Evolutionary conservation across 305 asterid genomes (phyloP).

Genomic region (Euphrasia arctica): DNA sequence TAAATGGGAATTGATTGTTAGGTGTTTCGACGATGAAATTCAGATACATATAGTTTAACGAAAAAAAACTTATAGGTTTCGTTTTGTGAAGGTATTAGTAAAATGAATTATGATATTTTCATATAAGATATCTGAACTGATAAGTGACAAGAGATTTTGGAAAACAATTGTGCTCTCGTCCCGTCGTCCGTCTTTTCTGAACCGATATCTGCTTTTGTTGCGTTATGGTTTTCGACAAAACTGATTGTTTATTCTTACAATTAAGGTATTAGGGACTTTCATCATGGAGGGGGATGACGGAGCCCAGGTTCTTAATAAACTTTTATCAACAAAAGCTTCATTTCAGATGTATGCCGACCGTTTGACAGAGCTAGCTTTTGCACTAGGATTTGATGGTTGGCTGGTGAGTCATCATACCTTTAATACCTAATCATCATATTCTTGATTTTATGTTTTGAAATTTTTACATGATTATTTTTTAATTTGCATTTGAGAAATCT

Average conservation of each 20-base stretch:
- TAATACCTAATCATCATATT: neutral
- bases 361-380: conserved; percentile 66
- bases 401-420: conserved; percentile 41
- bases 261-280: conserved; percentile 71
- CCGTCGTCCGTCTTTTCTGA: neutral
- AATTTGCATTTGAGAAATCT: too few relatives aligned
- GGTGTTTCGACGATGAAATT: neutral
- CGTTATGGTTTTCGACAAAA: conserved; percentile 1
- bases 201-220: neutral
- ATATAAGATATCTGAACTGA: too few relatives aligned
- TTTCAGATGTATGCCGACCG: conserved; percentile 70
- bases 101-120: too few relatives aligned
- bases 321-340: conserved; percentile 49
- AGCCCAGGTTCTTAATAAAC: conserved; percentile 35
- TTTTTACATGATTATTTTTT: too few relatives aligned
- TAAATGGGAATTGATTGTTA: neutral
- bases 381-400: conserved; percentile 91
- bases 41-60: neutral
- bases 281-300: conserved; percentile 82
- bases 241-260: conserved; percentile 15
- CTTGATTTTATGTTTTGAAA: neutral
- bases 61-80: too few relatives aligned
- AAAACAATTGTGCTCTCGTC: neutral
- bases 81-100: too few relatives aligned
- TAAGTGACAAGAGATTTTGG: neutral